Conservation (phyloP, 495 filamentous ascomycete species). For the Pseudoneurospora amorphoporcata region DNA sequence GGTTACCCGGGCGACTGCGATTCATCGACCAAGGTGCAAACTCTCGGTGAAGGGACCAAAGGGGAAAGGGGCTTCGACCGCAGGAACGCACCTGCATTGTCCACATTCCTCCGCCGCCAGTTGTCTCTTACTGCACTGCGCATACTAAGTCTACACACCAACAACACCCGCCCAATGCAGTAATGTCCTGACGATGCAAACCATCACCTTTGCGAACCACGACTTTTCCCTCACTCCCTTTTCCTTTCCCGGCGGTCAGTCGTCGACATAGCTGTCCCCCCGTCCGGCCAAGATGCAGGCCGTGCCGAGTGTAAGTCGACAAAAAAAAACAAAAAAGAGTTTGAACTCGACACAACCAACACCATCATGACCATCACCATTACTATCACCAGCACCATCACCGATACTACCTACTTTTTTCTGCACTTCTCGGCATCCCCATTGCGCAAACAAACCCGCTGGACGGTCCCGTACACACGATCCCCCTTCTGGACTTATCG, state of each 20-base stretch:
- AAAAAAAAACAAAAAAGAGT: neutral
- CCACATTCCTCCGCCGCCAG: conserved; percentile 16
- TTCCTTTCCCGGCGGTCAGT: conserved; percentile 26
- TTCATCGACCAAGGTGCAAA: neutral
- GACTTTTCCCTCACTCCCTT: conserved; percentile 26
- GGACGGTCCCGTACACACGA: neutral
- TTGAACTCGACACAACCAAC: neutral
- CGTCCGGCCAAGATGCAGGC: conserved; percentile 45
- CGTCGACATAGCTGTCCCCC: conserved; percentile 27
- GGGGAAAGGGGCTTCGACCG: conserved; percentile 2
- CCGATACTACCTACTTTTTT: neutral
- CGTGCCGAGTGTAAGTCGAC: conserved; percentile 50
- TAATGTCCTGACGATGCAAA: conserved; percentile 34
- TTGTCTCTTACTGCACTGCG: neutral
- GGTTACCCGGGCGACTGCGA: neutral
- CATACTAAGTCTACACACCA: conserved; percentile 1
- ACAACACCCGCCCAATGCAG: neutral
- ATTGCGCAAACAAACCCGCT: neutral
- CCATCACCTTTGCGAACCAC: conserved; percentile 23
- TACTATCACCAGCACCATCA: neutral
- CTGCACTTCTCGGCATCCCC: neutral
- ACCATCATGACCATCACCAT: neutral
- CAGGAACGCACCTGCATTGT: conserved; percentile 17
- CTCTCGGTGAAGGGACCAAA: neutral
- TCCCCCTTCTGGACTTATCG: neutral